phyloP scores from a whole-genome alignment of 2,329 filamentous ascomycete genomes.

The Dothistroma septosporum region DNA sequence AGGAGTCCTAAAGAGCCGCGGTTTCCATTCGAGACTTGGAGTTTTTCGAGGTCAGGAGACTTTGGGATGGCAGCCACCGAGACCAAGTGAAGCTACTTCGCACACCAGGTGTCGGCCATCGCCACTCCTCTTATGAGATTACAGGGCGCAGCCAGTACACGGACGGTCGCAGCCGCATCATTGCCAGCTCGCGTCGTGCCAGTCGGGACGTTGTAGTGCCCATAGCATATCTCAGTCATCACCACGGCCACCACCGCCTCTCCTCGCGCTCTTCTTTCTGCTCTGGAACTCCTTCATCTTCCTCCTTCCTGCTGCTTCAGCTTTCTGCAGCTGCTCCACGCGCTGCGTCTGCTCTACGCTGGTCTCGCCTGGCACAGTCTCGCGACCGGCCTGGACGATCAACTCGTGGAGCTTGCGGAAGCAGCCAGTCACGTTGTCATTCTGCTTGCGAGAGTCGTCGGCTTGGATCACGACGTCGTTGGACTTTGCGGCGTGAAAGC shows the following conservation, averaged over 20 bases:
- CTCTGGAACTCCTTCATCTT: conserved; percentile 58
- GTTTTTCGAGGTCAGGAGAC: neutral
- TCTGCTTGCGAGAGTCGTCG: conserved; percentile 60
- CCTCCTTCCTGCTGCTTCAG: conserved; percentile 55
- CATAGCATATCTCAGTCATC: conserved; percentile 28
- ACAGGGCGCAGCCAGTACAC: neutral
- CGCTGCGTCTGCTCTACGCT: conserved; percentile 52
- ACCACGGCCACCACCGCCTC: conserved; percentile 33
- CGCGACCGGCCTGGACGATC: conserved; percentile 49
- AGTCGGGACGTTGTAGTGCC: too few species aligned
- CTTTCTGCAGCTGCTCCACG: conserved; percentile 55
- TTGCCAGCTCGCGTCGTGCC: neutral
- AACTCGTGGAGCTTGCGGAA: conserved; percentile 55
- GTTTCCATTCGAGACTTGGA: too few species aligned
- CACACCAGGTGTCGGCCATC: too few species aligned
- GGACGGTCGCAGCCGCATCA: neutral
- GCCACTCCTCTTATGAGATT: too few species aligned
- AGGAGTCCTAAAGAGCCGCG: neutral
- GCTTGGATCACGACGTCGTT: conserved; percentile 58
- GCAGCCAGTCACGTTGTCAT: conserved; percentile 56
- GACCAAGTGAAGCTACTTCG: too few species aligned
- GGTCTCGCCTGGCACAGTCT: conserved; percentile 57
- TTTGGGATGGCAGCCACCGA: neutral
- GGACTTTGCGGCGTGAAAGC: conserved; percentile 53
- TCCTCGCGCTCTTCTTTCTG: conserved; percentile 56